Base-by-base conservation (phyloP, 2,329 filamentous ascomycete species). In the Magnaporthiopsis incrustans region DNA sequence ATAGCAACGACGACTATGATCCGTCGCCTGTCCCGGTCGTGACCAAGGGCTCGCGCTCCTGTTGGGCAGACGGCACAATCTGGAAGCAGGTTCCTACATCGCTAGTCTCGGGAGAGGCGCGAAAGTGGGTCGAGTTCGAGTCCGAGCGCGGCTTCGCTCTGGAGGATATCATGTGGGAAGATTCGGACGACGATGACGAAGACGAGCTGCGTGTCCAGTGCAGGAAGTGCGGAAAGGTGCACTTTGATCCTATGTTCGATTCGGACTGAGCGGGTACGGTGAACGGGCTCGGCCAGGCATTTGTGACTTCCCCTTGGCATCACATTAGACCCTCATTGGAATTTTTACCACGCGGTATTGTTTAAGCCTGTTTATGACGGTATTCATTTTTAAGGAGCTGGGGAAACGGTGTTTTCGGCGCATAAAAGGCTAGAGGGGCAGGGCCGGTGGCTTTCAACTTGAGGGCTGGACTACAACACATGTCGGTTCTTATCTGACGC, bases 121-220 rank as follows among this genome's bases (percentile, higher is more conserved):
- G 81, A 27, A 70, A 73, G n/a, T 85, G 81, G 81, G 72, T 76
- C 22, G 75, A 82, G 50, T 85, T 84, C 63, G 76, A 77, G 59
- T 65, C 68, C 3, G 64, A 65, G 2, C 66, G 60, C 12, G 68
- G 67, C 22, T 57, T 30, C 8, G 56, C 62, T 2, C 59, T 68
- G 30, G 59, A 62, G 1, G 25, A 64, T 15, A 65, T 67, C 27
- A 60, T 62, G 25, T 61, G 64, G 14, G 65, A 64, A 0, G 64
- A 64, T 6, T 64, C 44, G 1, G 65, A 66, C 10, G 44, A 66
- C 10, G 44, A 58, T 27, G 53, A 59, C 11, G 53, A 64, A 12
- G 44, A 64, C 22, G 59, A 59, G 5, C 33, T 63, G 12, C 44
- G 59, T n/a, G 33, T 68, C 8, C 44, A 66, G 32, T 71, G 69